Evolutionary conservation across 2,329 filamentous ascomycete species (phyloP).

Genomic region (Graphilbum fragrans): DNA sequence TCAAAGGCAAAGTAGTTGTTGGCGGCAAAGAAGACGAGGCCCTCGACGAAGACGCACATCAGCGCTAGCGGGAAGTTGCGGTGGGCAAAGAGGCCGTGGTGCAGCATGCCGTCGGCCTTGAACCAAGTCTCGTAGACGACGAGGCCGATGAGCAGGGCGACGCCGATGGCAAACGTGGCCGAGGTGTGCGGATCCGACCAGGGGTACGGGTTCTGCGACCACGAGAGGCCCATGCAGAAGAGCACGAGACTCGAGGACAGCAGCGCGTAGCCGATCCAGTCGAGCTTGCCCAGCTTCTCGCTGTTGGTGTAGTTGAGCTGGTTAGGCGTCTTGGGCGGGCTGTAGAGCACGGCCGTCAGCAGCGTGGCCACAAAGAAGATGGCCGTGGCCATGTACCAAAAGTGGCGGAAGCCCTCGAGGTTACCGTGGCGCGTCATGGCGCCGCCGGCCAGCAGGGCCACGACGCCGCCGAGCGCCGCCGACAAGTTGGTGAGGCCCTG

Average conservation of each 20-base stretch:
- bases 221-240: constrained; percentile 25
- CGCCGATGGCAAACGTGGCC: constrained; percentile 22
- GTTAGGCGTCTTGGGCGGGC: constrained; percentile 16
- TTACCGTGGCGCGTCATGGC: constrained; percentile 19
- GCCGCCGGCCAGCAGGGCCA: constrained; percentile 22
- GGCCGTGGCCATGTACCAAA: constrained; percentile 21
- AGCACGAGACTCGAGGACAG: constrained; percentile 22
- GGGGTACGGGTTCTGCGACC: constrained; percentile 24
- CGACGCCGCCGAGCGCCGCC: constrained; percentile 17
- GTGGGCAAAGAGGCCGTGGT: constrained; percentile 24
- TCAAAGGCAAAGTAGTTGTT: constrained; percentile 30
- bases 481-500: constrained; percentile 21
- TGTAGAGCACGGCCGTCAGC: constrained; percentile 19
- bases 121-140: constrained; percentile 21
- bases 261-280: constrained; percentile 26
- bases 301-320: constrained; percentile 15
- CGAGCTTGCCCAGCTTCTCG: constrained; percentile 22
- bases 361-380: constrained; percentile 16
- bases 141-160: constrained; percentile 15
- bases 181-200: constrained; percentile 23
- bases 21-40: constrained; percentile 25
- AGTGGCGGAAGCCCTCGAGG: constrained; percentile 21
- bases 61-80: constrained; percentile 24
- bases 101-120: constrained; percentile 27
- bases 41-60: constrained; percentile 23